Percentiles rank a stretch among this genome's conserved stretches.
Conservation (phyloP, 306 rosid species). For the Cicer judaicum region DNA sequence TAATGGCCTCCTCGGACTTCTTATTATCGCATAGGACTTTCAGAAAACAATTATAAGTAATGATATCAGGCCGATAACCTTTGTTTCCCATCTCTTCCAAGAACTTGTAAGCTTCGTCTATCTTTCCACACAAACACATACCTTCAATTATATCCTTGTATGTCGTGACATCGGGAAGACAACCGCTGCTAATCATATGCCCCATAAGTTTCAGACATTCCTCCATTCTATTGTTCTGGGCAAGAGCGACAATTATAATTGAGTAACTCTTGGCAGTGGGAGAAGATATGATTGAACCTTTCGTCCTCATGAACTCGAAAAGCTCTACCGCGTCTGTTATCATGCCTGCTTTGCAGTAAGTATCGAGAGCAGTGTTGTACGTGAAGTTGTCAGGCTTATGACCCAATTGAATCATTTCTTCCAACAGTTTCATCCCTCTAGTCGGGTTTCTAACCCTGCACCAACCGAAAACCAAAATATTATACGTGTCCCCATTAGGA, state of each 20-base stretch:
- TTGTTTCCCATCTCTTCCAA: conserved; percentile 93
- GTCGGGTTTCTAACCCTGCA: conserved; percentile 88
- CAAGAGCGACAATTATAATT: conserved; percentile 78
- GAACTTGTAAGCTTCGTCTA: conserved; percentile 77
- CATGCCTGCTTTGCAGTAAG: conserved; percentile 84
- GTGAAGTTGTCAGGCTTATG: conserved; percentile 81
- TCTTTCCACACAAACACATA: conserved; percentile 80
- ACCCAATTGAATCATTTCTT: conserved; percentile 79
- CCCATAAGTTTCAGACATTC: conserved; percentile 70
- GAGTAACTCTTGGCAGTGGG: conserved; percentile 87
- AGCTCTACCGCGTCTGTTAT: conserved; percentile 69
- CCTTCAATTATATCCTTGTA: conserved; percentile 85
- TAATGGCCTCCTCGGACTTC: conserved; percentile 74
- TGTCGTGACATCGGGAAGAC: conserved; percentile 93
- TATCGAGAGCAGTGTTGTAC: conserved; percentile 79
- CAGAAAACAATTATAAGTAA: conserved; percentile 89
- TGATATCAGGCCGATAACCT: conserved; percentile 90
- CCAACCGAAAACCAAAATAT: conserved; percentile 87
- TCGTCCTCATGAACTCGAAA: conserved; percentile 85
- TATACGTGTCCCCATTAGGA: conserved; percentile 73
- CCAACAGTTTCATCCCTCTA: conserved; percentile 74
- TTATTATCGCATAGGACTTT: conserved; percentile 83
- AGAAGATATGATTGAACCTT: conserved; percentile 77
- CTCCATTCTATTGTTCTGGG: conserved; percentile 68
- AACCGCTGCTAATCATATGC: conserved; percentile 80